phyloP scores from a whole-genome alignment of 306 rosid genomes.

The Castanea crenata region DNA sequence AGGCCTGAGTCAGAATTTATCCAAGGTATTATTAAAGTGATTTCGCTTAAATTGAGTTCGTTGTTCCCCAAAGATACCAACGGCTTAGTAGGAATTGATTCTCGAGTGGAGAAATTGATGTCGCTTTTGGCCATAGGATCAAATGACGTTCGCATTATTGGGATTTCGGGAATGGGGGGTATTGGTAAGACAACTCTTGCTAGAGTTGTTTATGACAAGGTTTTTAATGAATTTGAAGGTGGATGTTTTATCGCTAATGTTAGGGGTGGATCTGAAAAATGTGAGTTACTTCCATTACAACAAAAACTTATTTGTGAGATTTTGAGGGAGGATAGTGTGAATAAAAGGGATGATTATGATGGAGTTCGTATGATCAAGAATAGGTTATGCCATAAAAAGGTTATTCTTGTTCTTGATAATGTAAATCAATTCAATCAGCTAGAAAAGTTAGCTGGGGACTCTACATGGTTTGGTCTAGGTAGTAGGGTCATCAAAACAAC shows the following conservation, averaged over 20 bases:
- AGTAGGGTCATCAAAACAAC: neutral
- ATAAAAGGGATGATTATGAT: constrained; percentile 22
- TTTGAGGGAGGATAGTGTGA: constrained; percentile 3
- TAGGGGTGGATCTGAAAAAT: constrained; percentile 13
- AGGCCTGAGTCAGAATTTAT: constrained; percentile 31
- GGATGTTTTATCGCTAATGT: constrained; percentile 28
- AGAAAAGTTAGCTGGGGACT: too few species aligned
- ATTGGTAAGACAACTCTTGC: constrained; percentile 7
- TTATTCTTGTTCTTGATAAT: too few species aligned
- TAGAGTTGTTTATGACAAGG: constrained; percentile 17
- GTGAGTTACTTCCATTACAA: constrained; percentile 24
- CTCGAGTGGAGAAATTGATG: constrained; percentile 14
- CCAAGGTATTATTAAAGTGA: constrained; percentile 20
- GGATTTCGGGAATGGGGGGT: constrained; percentile 41
- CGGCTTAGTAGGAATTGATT: constrained; percentile 23
- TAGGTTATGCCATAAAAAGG: too few species aligned
- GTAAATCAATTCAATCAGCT: too few species aligned
- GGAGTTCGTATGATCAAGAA: neutral
- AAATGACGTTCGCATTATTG: constrained; percentile 29
- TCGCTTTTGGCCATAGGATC: constrained; percentile 5
- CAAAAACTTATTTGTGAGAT: constrained; percentile 15
- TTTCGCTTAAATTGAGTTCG: constrained; percentile 19
- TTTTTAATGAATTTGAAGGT: neutral
- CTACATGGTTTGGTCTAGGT: too few species aligned
- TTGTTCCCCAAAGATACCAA: constrained; percentile 1